Base-by-base conservation (phyloP, 805 yeast genomes). In the Kodamaea kaohsiungensis region DNA sequence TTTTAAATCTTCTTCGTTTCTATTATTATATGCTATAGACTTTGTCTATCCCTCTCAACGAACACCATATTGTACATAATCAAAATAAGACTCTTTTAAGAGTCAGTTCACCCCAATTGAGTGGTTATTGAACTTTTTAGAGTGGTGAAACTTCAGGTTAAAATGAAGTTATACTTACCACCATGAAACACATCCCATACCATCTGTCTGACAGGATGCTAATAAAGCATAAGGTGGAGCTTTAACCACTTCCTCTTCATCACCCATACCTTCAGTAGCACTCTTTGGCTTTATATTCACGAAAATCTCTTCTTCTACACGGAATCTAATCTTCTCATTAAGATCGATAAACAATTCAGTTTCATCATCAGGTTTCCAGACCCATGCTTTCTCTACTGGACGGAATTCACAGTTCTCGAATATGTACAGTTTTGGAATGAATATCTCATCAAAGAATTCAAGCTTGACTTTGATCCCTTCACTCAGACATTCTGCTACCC, bases 151-250 rank as follows among this genome's bases (percentile, higher is more conserved):
- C 13, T 30, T 30, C 8, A 35, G 15, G 39, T 35, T 3, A 3
- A 35, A 3, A 35, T 4, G 15, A n/a, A 35, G 39, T 35, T 4
- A 13, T 7, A 12, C 16, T 38, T 89, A 96, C 99, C 99, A 93
- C 99, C 99, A 95, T 53, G 92, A 83, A 42, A 90, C 86, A 61
- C 96, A 84, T 3, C 99, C 99, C 96, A 91, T 90, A 45, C 99
- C 99, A 64, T 91, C 97, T 2, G 91, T 85, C 68, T 91, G 97
- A 68, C 98, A 91, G 59, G 96, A 88, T 15, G 93, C 98, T 27
- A 89, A 70, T 25, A 93, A 72, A 8, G 91, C 89, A 72, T 91
- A 92, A 13, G 97, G 91, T 9, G 97, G 95, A 10, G 81, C 75
- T 52, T 79, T 79, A 25, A 71, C 61, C 9, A 69, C 72, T 56